Evolutionary conservation across 192 early-diverging fungal genomes (phyloP), one percentile per base, ranked within the genome.

Genomic region (Spizellomyces punctatus): DNA sequence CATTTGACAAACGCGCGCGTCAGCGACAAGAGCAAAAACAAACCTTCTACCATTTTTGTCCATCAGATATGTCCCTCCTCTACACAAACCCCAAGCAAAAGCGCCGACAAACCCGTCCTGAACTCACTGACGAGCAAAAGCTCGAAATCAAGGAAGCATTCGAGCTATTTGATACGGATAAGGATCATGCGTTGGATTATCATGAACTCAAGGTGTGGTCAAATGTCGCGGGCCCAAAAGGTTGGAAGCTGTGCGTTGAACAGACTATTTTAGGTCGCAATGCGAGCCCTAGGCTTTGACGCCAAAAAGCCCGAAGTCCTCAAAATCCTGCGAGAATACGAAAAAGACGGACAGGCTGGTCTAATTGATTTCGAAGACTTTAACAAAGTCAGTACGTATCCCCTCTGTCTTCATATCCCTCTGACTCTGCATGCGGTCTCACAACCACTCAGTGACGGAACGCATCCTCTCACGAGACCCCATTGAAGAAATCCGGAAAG

Each of bases 91-190:
- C 74, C 10, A 78, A 81, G 63, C 46, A 48, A 43, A 77, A 78
- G 64, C 66, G 74, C 14, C 65, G 67, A 62, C 74, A 49, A 12
- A 62, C 65, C 16, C 78, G 76, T 50, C 77, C 74, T 49, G 79
- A 84, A 56, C 69, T 91, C 10, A 88, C 82, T 62, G 90, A 92
- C 6, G 92, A 94, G 61, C 89, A 91, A 73, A 84, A 95, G 80
- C 92, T 88, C 72, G 95, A 98, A 82, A 94, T 98, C 65, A 89
- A 89, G 69, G 96, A 98, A 80, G 96, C 96, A 14, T 98, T 98
- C 89, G 93, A 93, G 75, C 89, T 96, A 43, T 98, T 98, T 76
- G 96, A 98, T 85, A 96, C 96, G 83, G 92, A 96, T 77, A 86
- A 73, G 86, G 91, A 94, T 70, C 79, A 80, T 36, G 74, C 80